Conservation (phyloP, 202 grass and related monocot genomes). For the Dendrocalamus latiflorus region DNA sequence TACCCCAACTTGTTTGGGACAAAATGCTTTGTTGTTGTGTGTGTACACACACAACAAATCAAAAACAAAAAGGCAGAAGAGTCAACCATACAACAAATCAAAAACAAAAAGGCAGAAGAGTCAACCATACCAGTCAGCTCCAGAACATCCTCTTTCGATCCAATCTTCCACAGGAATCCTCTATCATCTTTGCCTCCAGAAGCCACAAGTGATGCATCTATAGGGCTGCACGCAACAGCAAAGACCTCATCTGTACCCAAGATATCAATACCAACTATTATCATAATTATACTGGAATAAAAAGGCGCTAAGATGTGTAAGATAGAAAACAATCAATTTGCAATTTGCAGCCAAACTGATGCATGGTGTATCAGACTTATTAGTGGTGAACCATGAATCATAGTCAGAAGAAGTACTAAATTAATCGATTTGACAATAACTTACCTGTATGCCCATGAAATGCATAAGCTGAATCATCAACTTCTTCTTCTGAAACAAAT, state of each 20-base stretch:
- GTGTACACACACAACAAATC: not conserved
- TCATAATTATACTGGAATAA: not conserved
- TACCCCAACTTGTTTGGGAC: no score
- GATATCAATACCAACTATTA: constrained; percentile 15
- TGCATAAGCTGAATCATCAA: constrained; percentile 51
- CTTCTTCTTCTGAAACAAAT: constrained; percentile 33
- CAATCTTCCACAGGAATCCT: constrained; percentile 92
- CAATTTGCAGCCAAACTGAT: not conserved
- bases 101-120: not conserved
- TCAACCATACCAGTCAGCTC: constrained; percentile 47
- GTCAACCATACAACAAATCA: not conserved
- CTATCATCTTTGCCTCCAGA: constrained; percentile 85
- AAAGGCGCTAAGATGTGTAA: not conserved
- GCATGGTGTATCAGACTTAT: not conserved
- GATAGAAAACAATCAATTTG: not conserved
- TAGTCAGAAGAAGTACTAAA: not conserved
- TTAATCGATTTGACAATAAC: not conserved
- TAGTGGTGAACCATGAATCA: not conserved
- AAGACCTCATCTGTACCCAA: constrained; percentile 71
- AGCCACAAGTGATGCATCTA: constrained; percentile 62
- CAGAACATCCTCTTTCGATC: constrained; percentile 38
- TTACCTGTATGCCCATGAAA: constrained; percentile 70
- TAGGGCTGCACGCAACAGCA: constrained; percentile 65
- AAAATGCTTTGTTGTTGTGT: no score
- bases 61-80: not conserved